Evolutionary conservation across 2,329 filamentous ascomycete genomes (phyloP), one percentile per base, ranked within the genome.

Genomic region (Didymellaceae sp.): DNA sequence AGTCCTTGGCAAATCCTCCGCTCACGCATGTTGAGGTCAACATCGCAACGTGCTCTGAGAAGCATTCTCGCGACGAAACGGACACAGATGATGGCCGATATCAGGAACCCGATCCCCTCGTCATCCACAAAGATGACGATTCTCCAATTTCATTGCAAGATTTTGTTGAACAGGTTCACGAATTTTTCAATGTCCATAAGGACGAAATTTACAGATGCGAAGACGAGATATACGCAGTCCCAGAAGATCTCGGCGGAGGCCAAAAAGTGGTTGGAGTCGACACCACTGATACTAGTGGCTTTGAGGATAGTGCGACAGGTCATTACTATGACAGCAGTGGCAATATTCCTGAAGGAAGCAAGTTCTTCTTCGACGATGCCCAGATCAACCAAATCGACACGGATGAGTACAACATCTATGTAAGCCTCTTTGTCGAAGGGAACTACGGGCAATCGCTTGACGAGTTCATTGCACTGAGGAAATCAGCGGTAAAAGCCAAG

Each of bases 161-260:
- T 20, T 57, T 55, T n/a, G 48, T 59, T 21, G 47, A 45, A 22
- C 34, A 49, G 20, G 45, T 42, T 8, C 51, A 54, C 24, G 14
- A 13, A 11, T 49, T 35, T 14, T 26, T 52, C 4, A 46, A 43
- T 42, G 18, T 16, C 26, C 41, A 54, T 25, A 49, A 45, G 35
- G 35, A 54, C 9, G 31, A 49, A 35, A 32, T 45, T 11, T 38
- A 38, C 34, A 38, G 20, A 34, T 44, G 38, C 49, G 39, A 52
- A 28, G 43, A 47, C 38, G 43, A 52, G 20, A 38, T 17, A 9
- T 52, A 47, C 49, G 10, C 30, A 22, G 20, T 26, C 20, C 32
- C 43, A 9, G 32, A 18, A 16, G 49, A 47, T 18, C 20, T 46
- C 18, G 31, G 34, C 14, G 43, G 41, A 22, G 37, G 37, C 20